A percentile compares a stretch with the other conserved stretches of the same genome.
Evolutionary conservation across 495 filamentous ascomycete genomes (phyloP).

Genomic region (Annulohypoxylon maeteangense): DNA sequence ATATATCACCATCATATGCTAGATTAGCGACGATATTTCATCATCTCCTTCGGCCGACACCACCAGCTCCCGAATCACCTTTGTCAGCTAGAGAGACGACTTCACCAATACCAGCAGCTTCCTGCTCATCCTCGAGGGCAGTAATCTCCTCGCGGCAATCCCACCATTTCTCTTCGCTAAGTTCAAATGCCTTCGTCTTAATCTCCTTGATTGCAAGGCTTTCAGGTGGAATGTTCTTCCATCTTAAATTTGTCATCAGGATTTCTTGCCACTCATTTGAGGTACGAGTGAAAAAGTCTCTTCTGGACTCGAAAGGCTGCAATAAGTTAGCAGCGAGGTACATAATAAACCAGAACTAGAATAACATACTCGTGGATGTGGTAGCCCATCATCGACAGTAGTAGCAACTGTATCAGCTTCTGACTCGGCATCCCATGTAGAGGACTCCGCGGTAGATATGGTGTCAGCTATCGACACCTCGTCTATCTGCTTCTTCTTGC

Average conservation of each 20-base stretch:
- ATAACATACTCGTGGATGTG: slow-evolving; percentile 63
- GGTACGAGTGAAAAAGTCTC: slow-evolving; percentile 91
- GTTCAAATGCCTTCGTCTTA: slow-evolving; percentile 85
- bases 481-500: slow-evolving; percentile 61
- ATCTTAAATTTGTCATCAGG: slow-evolving; percentile 73
- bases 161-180: slow-evolving; percentile 98
- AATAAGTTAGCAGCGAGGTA: slow-evolving; percentile 51
- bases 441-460: slow-evolving; percentile 43
- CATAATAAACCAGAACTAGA: neutral
- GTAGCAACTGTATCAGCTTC: slow-evolving; percentile 57
- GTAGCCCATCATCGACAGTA: slow-evolving; percentile 66
- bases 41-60: slow-evolving; percentile 68
- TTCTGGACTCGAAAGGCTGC: slow-evolving; percentile 90
- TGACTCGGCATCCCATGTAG: slow-evolving; percentile 58
- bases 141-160: slow-evolving; percentile 95
- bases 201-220: slow-evolving; percentile 86
- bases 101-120: slow-evolving; percentile 94
- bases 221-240: slow-evolving; percentile 68
- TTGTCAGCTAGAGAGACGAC: slow-evolving; percentile 86
- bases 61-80: slow-evolving; percentile 62
- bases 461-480: slow-evolving; percentile 50
- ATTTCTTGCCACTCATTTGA: slow-evolving; percentile 90
- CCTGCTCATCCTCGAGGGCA: slow-evolving; percentile 93
- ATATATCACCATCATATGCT: neutral
- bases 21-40: neutral